Evolutionary conservation across 2,329 filamentous ascomycete genomes (phyloP).

Genomic region (Hypoxylon sp.): DNA sequence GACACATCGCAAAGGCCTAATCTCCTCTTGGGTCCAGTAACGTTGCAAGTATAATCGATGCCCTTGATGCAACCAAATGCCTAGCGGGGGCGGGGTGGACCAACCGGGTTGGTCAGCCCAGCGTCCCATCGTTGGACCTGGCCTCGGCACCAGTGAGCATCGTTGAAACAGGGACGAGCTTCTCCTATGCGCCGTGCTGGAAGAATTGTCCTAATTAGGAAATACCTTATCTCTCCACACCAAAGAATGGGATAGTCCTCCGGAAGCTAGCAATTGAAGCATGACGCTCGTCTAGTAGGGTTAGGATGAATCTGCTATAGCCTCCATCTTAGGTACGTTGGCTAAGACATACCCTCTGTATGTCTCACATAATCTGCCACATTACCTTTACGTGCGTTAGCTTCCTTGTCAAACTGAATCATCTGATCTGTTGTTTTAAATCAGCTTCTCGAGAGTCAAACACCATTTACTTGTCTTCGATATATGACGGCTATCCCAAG

Average conservation of each 20-base stretch:
- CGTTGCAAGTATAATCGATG: slow-evolving; percentile 43
- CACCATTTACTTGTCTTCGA: slow-evolving; percentile 35
- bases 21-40: slow-evolving; percentile 38
- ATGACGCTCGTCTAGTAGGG: slow-evolving; percentile 29
- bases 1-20: slow-evolving; percentile 26
- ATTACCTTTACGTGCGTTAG: slow-evolving; percentile 35
- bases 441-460: slow-evolving; percentile 18
- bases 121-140: slow-evolving; percentile 35
- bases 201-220: slow-evolving; percentile 47
- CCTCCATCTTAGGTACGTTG: slow-evolving; percentile 6
- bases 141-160: slow-evolving; percentile 39
- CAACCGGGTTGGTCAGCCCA: slow-evolving; percentile 37
- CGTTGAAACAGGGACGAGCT: slow-evolving; percentile 33
- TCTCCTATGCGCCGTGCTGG: slow-evolving; percentile 42
- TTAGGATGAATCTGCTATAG: slow-evolving; percentile 21
- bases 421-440: slow-evolving; percentile 36
- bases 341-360: slow-evolving; percentile 30
- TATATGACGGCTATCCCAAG: slow-evolving; percentile 49
- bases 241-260: slow-evolving; percentile 24
- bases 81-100: slow-evolving; percentile 31
- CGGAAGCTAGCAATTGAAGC: slow-evolving; percentile 38
- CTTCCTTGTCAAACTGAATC: slow-evolving; percentile 23
- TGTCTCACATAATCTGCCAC: slow-evolving; percentile 39
- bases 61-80: slow-evolving; percentile 41
- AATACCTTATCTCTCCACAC: slow-evolving; percentile 51